phyloP scores from a whole-genome alignment of 2,329 filamentous ascomycete species.

The Didymella keratinophila region DNA sequence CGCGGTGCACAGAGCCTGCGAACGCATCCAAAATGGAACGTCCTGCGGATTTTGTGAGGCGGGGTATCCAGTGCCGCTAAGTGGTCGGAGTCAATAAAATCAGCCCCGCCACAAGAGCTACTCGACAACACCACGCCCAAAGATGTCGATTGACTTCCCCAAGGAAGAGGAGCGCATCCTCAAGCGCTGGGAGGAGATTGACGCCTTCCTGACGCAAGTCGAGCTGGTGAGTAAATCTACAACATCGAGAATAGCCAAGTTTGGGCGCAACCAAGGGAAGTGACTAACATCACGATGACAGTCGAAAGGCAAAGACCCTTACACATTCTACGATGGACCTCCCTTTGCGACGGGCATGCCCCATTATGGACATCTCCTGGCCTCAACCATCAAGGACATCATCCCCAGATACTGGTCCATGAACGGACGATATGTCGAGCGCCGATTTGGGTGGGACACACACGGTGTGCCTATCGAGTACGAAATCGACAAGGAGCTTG shows the following conservation, averaged over 20 bases:
- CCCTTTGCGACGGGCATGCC: conserved; percentile 65
- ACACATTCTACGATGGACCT: conserved; percentile 88
- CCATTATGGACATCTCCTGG: conserved; percentile 79
- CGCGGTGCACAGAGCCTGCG: too few species aligned
- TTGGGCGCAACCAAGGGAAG: neutral
- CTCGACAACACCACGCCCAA: conserved; percentile 35
- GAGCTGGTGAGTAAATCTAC: conserved; percentile 63
- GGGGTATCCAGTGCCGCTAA: too few species aligned
- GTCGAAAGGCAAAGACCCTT: conserved; percentile 80
- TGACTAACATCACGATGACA: conserved; percentile 21
- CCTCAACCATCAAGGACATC: conserved; percentile 96
- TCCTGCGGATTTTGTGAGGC: too few species aligned
- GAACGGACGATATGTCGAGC: conserved; percentile 92
- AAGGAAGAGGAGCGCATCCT: conserved; percentile 88
- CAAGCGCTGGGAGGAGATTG: conserved; percentile 86
- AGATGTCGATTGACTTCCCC: conserved; percentile 90
- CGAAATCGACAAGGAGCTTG: conserved; percentile 96
- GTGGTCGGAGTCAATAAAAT: conserved; percentile 27
- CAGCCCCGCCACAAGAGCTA: conserved; percentile 34
- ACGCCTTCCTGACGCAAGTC: conserved; percentile 88
- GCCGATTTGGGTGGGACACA: conserved; percentile 94
- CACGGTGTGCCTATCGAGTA: conserved; percentile 95
- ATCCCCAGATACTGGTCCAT: conserved; percentile 97
- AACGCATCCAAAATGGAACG: too few species aligned
- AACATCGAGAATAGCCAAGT: neutral